Conservation (phyloP, 495 filamentous ascomycete genomes). For the Penicillium samsonianum region DNA sequence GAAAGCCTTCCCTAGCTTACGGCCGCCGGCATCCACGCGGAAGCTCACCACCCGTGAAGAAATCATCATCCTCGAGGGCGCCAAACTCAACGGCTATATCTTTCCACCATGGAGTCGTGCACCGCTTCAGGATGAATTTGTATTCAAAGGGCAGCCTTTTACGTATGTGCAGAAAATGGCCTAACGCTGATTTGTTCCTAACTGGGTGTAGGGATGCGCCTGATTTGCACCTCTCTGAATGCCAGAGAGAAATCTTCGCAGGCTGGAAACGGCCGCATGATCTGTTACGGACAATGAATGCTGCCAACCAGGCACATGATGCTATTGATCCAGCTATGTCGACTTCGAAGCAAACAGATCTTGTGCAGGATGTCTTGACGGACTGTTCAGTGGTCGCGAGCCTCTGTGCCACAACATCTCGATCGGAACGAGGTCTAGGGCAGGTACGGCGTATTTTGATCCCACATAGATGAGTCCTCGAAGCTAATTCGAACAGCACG, state of each 20-base stretch:
- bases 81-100: slow-evolving; percentile 73
- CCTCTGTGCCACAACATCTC: slow-evolving; percentile 78
- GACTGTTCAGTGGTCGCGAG: slow-evolving; percentile 98
- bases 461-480: background rate
- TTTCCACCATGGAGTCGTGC: slow-evolving; percentile 79
- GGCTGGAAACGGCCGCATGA: slow-evolving; percentile 80
- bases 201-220: slow-evolving; percentile 61
- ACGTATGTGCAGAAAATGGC: slow-evolving; percentile 45
- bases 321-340: slow-evolving; percentile 52
- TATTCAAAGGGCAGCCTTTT: slow-evolving; percentile 38
- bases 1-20: slow-evolving; percentile 20
- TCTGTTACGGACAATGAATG: slow-evolving; percentile 32
- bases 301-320: slow-evolving; percentile 9
- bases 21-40: slow-evolving; percentile 54
- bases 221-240: slow-evolving; percentile 66
- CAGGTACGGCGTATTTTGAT: slow-evolving; percentile 44
- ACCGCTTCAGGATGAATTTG: slow-evolving; percentile 58
- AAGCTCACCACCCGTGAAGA: slow-evolving; percentile 70
- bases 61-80: slow-evolving; percentile 73
- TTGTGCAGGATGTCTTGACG: slow-evolving; percentile 90
- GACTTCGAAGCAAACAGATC: slow-evolving; percentile 59
- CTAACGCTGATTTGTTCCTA: slow-evolving; percentile 20
- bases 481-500: slow-evolving; percentile 53
- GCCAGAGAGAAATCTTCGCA: slow-evolving; percentile 69
- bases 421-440: slow-evolving; percentile 59